A percentile compares a stretch with the other conserved stretches of the same genome.
phyloP scores from a whole-genome alignment of 169 alveolate genomes.

The Miamiensis avidus region DNA sequence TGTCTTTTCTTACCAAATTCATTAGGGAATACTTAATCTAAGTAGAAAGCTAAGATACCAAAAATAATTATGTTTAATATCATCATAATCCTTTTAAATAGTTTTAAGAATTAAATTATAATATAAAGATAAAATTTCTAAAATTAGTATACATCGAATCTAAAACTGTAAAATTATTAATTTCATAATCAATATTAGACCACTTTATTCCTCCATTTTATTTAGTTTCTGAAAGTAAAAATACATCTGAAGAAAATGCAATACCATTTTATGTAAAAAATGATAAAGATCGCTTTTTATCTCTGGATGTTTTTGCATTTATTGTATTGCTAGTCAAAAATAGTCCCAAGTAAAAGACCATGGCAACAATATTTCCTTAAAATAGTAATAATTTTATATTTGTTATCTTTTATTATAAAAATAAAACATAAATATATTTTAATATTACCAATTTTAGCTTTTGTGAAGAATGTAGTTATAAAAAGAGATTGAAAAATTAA shows the following conservation, averaged over 20 bases:
- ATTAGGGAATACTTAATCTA: slow-evolving; percentile 39
- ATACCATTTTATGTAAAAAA: slow-evolving; percentile 20
- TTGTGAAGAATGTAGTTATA: slow-evolving; percentile 25
- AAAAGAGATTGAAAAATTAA: slow-evolving; percentile 24
- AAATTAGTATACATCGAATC: no score
- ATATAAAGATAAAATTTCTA: no score
- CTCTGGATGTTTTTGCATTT: neutral
- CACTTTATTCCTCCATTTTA: slow-evolving; percentile 1
- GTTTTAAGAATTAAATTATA: no score
- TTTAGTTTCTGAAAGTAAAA: slow-evolving; percentile 21
- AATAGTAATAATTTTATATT: no score
- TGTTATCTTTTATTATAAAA: no score
- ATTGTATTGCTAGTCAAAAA: neutral
- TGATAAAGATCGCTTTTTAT: neutral
- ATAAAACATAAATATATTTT: no score
- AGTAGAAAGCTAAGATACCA: slow-evolving; percentile 21
- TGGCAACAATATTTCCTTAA: no score
- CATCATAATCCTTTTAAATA: slow-evolving; percentile 7
- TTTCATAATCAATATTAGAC: neutral
- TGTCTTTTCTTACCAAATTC: slow-evolving; percentile 29
- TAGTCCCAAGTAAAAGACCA: slow-evolving; percentile 10
- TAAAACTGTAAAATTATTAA: slow-evolving; percentile 16
- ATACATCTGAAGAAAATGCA: slow-evolving; percentile 10
- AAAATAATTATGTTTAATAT: slow-evolving; percentile 7
- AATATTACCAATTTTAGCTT: slow-evolving; percentile 19